A percentile compares a stretch with the other conserved stretches of the same genome.
Conservation (phyloP, 805 yeast genomes). For the Maudiozyma saulgeensis region DNA sequence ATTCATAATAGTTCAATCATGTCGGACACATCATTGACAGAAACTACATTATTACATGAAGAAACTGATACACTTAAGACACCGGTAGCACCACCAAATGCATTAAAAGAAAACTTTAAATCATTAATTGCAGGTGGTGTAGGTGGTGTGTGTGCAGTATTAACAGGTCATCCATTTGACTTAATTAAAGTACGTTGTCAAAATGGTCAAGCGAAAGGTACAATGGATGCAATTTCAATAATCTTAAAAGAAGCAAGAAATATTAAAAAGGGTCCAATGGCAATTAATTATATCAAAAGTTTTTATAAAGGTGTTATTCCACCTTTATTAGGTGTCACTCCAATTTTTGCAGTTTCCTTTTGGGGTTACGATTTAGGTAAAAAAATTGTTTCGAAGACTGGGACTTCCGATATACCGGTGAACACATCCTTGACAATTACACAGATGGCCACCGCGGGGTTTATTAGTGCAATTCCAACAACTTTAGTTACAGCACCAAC, state of each 20-base stretch:
- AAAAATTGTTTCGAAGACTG: conserved; percentile 45
- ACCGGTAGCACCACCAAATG: neutral
- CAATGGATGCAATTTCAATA: conserved; percentile 56
- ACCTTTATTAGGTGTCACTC: conserved; percentile 93
- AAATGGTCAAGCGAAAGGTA: conserved; percentile 52
- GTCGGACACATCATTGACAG: conserved; percentile 7
- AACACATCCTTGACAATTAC: conserved; percentile 40
- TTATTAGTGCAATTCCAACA: conserved; percentile 88
- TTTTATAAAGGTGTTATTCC: conserved; percentile 91
- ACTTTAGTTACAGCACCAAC: conserved; percentile 96
- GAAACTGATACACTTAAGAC: conserved; percentile 1
- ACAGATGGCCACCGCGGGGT: conserved; percentile 86
- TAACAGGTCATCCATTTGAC: conserved; percentile 96
- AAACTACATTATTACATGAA: conserved; percentile 5
- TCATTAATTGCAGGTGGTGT: conserved; percentile 90
- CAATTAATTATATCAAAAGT: conserved; percentile 36
- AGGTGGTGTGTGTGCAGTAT: conserved; percentile 92
- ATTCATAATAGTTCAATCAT: neutral
- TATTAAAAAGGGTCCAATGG: conserved; percentile 6
- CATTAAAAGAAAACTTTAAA: conserved; percentile 56
- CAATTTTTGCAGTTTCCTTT: conserved; percentile 95
- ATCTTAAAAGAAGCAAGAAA: conserved; percentile 43
- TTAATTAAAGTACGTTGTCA: conserved; percentile 86
- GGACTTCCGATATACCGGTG: conserved; percentile 20
- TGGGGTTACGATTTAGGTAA: conserved; percentile 98